Evolutionary conservation across 306 rosid species (phyloP).

Genomic region (Glycine tomentella): DNA sequence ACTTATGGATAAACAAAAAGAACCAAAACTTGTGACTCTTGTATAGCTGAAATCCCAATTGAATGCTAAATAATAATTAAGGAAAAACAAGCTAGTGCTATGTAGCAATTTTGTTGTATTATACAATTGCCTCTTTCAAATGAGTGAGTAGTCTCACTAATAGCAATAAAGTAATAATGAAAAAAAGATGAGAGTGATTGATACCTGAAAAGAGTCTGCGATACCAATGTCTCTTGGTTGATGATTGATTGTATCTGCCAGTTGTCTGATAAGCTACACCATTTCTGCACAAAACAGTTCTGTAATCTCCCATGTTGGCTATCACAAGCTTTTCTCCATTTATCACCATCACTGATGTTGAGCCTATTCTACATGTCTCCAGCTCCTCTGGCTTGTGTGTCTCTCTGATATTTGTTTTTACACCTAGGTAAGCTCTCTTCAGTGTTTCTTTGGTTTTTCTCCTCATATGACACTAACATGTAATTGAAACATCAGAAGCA

Average conservation of each 20-base stretch:
- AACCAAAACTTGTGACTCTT: background rate
- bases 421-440: constrained; percentile 70
- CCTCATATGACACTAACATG: constrained; percentile 56
- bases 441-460: constrained; percentile 65
- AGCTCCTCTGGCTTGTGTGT: constrained; percentile 45
- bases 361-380: constrained; percentile 46
- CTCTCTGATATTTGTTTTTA: constrained; percentile 60
- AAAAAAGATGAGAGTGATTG: background rate
- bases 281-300: constrained; percentile 78
- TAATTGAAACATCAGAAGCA: constrained; percentile 18
- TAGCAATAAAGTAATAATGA: background rate
- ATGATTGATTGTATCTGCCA: constrained; percentile 42
- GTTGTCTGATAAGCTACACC: constrained; percentile 70
- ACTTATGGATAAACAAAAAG: constrained; percentile 1
- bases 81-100: background rate
- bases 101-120: background rate
- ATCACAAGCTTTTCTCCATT: constrained; percentile 77
- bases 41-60: constrained; percentile 23
- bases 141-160: too few relatives aligned
- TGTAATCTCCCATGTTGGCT: constrained; percentile 76
- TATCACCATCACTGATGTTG: constrained; percentile 75
- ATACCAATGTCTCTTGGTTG: constrained; percentile 60
- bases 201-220: constrained; percentile 67
- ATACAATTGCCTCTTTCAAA: background rate
- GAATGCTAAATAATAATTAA: constrained; percentile 6